A percentile compares a stretch with the other conserved stretches of the same genome.
phyloP scores from a whole-genome alignment of 192 early-diverging fungal species.

The Phlyctochytrium planicorne region DNA sequence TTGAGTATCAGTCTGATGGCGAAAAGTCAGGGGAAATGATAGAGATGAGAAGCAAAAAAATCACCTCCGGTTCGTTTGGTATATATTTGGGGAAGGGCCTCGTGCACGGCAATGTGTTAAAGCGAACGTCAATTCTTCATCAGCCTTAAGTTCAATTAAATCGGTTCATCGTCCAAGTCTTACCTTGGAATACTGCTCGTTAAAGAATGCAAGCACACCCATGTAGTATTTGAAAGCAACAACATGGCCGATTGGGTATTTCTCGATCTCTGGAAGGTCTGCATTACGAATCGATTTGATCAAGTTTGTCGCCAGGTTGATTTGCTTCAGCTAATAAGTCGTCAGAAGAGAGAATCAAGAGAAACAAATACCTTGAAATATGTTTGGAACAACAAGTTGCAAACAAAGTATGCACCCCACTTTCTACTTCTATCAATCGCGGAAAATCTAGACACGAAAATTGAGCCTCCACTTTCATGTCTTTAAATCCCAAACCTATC shows the following conservation, averaged over 20 bases:
- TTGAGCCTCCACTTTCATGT: background rate
- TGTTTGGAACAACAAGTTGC: constrained; percentile 79
- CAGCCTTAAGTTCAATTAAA: constrained; percentile 40
- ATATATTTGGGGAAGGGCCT: constrained; percentile 25
- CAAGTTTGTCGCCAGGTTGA: constrained; percentile 84
- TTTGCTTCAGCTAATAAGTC: constrained; percentile 57
- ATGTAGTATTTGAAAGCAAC: constrained; percentile 85
- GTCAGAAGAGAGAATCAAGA: background rate
- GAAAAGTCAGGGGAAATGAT: background rate
- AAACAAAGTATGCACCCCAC: constrained; percentile 91
- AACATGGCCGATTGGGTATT: constrained; percentile 82
- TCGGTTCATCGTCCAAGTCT: background rate
- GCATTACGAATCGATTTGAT: constrained; percentile 66
- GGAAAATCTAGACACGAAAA: constrained; percentile 19
- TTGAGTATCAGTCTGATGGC: constrained; percentile 68
- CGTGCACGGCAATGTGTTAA: constrained; percentile 42
- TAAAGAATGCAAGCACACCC: constrained; percentile 82
- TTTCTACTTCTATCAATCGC: constrained; percentile 54
- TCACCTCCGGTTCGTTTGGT: constrained; percentile 4
- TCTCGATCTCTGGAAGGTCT: constrained; percentile 72
- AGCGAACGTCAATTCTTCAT: constrained; percentile 50
- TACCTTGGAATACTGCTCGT: constrained; percentile 75
- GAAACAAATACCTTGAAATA: constrained; percentile 72
- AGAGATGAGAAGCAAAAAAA: background rate
- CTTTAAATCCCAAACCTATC: constrained; percentile 67